Evolutionary conservation across 2,329 filamentous ascomycete species (phyloP), one percentile per base, ranked within the genome.

Genomic region (Aspergillus arachidicola): DNA sequence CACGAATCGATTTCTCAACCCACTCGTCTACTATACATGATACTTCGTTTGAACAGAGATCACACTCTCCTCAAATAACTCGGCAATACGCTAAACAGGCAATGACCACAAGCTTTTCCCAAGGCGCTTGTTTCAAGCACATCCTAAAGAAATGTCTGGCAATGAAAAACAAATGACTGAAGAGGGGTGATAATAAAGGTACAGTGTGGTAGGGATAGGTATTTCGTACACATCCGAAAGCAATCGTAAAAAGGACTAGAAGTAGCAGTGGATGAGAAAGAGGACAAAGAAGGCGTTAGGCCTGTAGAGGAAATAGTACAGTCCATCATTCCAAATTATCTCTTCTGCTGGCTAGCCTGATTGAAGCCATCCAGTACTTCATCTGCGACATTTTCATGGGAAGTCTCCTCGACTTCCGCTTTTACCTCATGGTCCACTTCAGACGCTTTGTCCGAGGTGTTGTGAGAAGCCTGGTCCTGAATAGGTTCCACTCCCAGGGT

Each of bases 321-420:
- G 38, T 38, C 21, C 21, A 50, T 58, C 57, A 38, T 26, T 36
- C 32, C 51, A 19, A 28, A 41, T 69, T 68, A 75, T 57, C 69
- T 72, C 61, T 72, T 75, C 57, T 72, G 71, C 59, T 76, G 68
- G 57, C 74, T 77, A 51, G 75, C 73, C 64, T 79, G 67, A 21
- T 85, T 82, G 66, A 85, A 85, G 2, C 80, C 78, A 51, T 81
- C 80, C 41, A 85, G 72, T 62, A 84, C 82, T 60, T 77, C 82
- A 60, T 82, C 76, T 57, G 82, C 79, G 68, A 84, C 80, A 59
- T 80, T 74, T 30, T 75, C 75, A 11, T 77, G 75, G 9, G 60
- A 11, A 54, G 55, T 60, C 23, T 56, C 55, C 58, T 72, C 70
- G 11, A 63, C 46, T 32, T 63, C 59, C 12, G 63, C 43, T 19